phyloP scores from a whole-genome alignment of 2,329 filamentous ascomycete species.

The Neurospora sp. region DNA sequence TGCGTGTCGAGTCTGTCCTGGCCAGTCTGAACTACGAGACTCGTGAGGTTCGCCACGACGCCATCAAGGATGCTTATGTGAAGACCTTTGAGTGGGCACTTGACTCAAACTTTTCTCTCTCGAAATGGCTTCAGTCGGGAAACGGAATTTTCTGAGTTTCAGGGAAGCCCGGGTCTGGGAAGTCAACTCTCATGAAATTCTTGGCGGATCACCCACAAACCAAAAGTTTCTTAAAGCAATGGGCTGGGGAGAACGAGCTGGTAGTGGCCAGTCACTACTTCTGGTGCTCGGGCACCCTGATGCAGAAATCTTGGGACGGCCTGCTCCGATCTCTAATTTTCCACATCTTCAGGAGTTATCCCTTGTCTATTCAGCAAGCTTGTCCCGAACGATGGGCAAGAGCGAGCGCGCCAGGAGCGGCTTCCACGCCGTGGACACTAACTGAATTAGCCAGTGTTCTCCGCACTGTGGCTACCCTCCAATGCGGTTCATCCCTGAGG shows the following conservation, averaged over 20 bases:
- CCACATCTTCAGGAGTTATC: slow-evolving; percentile 10
- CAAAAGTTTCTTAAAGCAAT: background rate
- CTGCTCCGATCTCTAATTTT: slow-evolving; percentile 14
- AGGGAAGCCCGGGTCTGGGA: slow-evolving; percentile 4
- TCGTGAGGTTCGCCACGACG: background rate
- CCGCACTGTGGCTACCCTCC: background rate
- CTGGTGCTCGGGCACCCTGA: slow-evolving; percentile 8
- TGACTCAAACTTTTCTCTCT: background rate
- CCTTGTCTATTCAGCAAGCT: slow-evolving; percentile 7
- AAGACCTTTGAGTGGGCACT: slow-evolving; percentile 2
- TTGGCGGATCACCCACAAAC: background rate
- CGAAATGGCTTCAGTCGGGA: background rate
- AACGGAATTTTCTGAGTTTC: slow-evolving; percentile 3
- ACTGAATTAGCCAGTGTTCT: background rate
- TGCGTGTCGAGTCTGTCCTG: background rate
- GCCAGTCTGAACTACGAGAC: slow-evolving; percentile 1
- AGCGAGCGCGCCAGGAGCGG: background rate
- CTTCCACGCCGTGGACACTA: background rate
- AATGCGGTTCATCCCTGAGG: background rate
- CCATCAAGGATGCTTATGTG: background rate
- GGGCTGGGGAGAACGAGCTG: background rate
- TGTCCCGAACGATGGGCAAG: slow-evolving; percentile 8
- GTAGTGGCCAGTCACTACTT: slow-evolving; percentile 3
- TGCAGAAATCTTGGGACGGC: slow-evolving; percentile 13
- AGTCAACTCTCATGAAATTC: slow-evolving; percentile 7